Evolutionary conservation across 2,329 filamentous ascomycete species (phyloP).

Genomic region (Fusarium piperis): DNA sequence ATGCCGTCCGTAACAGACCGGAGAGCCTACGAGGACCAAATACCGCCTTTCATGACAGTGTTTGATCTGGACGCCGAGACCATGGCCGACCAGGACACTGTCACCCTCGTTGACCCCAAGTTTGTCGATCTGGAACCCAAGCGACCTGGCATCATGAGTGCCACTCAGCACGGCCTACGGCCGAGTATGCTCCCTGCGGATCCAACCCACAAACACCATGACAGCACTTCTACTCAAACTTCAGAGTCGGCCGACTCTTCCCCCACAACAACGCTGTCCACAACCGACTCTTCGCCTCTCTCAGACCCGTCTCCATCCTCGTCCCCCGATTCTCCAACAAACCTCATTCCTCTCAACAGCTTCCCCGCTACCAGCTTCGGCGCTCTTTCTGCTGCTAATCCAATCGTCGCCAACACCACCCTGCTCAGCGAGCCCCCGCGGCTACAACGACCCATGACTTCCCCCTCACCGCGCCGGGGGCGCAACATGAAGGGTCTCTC

Average conservation of each 20-base stretch:
- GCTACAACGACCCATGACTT: conserved; percentile 70
- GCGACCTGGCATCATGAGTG: conserved; percentile 50
- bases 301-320: conserved; percentile 92
- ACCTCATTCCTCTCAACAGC: conserved; percentile 75
- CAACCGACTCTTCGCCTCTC: conserved; percentile 88
- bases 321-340: conserved; percentile 88
- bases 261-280: conserved; percentile 92
- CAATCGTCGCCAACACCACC: conserved; percentile 1
- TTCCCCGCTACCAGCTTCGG: conserved; percentile 71
- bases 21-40: conserved; percentile 73
- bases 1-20: conserved; percentile 72
- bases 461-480: conserved; percentile 74
- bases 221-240: conserved; percentile 80
- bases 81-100: conserved; percentile 62
- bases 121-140: conserved; percentile 59
- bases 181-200: conserved; percentile 56
- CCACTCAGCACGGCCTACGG: conserved; percentile 50
- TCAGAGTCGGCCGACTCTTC: conserved; percentile 93
- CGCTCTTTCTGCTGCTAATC: conserved; percentile 42
- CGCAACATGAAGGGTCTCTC: conserved; percentile 87
- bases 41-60: conserved; percentile 81
- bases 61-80: conserved; percentile 71
- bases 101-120: conserved; percentile 65
- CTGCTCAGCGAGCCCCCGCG: conserved; percentile 54
- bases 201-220: conserved; percentile 73